Evolutionary conservation across 2,329 filamentous ascomycete species (phyloP).

Genomic region (Colletotrichum costaricense): DNA sequence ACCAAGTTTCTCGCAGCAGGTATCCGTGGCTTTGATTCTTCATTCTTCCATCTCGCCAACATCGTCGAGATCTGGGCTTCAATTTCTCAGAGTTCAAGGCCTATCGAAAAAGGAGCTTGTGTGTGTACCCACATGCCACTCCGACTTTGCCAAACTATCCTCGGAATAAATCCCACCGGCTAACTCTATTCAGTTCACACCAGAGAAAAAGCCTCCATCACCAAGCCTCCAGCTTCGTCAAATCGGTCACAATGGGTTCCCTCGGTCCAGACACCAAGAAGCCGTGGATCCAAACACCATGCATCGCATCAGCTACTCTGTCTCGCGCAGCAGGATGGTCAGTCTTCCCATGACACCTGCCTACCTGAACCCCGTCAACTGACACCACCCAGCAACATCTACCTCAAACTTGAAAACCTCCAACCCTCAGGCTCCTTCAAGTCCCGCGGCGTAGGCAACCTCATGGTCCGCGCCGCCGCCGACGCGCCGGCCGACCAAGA

Average conservation of each 20-base stretch:
- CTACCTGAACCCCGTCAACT: conserved; percentile 25
- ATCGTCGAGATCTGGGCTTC: not conserved
- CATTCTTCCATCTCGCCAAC: not conserved
- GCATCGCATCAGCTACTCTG: conserved; percentile 73
- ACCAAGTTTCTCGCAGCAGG: not conserved
- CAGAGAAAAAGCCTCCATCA: not conserved
- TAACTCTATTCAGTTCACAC: not conserved
- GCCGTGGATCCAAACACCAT: conserved; percentile 79
- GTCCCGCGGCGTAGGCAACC: conserved; percentile 79
- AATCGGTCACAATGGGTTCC: conserved; percentile 51
- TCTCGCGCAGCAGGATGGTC: conserved; percentile 80
- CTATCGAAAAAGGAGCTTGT: not conserved
- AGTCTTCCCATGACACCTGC: conserved; percentile 40
- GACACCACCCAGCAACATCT: conserved; percentile 72
- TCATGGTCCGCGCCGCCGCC: conserved; percentile 65
- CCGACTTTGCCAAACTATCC: not conserved
- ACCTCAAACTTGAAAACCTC: conserved; percentile 86
- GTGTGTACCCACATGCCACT: not conserved
- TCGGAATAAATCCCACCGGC: not conserved
- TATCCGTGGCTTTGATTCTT: not conserved
- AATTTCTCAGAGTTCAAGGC: not conserved
- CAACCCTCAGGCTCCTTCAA: conserved; percentile 92
- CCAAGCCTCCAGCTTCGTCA: no score
- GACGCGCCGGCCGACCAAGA: conserved; percentile 43
- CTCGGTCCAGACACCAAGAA: conserved; percentile 50